Percentiles rank a stretch among this genome's conserved stretches.
These are phyloP conservation scores for Tylopilus sp. DNA, from an alignment of 768 basidiomycete genomes.

Conservation along the genomic window DNA sequence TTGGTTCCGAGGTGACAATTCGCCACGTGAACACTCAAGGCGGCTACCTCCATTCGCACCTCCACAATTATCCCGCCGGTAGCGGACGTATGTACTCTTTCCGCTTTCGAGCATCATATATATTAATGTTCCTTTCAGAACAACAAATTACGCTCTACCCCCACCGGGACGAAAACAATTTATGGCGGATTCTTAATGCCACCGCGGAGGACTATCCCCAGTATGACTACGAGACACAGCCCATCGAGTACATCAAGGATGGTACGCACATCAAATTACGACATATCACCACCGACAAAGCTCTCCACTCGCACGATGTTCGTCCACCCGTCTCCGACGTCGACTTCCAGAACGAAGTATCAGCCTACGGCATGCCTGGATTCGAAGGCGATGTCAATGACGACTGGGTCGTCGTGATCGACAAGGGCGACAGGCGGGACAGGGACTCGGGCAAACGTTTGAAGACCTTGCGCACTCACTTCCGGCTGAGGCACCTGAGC, in stretches of 20 bases:
- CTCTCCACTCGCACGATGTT: constrained; percentile 92
- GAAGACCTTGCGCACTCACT: constrained; percentile 75
- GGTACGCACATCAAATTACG: constrained; percentile 75
- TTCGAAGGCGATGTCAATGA: constrained; percentile 91
- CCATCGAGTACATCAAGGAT: constrained; percentile 60
- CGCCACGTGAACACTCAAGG: constrained; percentile 97
- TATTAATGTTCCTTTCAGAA: constrained; percentile 46
- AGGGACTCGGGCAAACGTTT: constrained; percentile 65
- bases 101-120: background rate
- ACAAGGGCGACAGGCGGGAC: constrained; percentile 61
- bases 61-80: constrained; percentile 85
- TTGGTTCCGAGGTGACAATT: constrained; percentile 80
- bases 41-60: constrained; percentile 96
- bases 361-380: constrained; percentile 84
- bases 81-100: constrained; percentile 67
- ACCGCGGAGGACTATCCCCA: constrained; percentile 43
- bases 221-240: constrained; percentile 48
- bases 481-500: constrained; percentile 78
- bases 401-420: constrained; percentile 89
- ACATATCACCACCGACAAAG: constrained; percentile 77
- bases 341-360: constrained; percentile 99
- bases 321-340: constrained; percentile 96
- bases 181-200: constrained; percentile 83
- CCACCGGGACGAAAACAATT: constrained; percentile 95
- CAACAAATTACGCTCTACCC: constrained; percentile 99